Percentiles rank a stretch among this genome's conserved stretches.
These are phyloP conservation scores for Globisporangium carolinianum DNA, from an alignment of 352 stramenopile genomes.

Conservation along the genomic window DNA sequence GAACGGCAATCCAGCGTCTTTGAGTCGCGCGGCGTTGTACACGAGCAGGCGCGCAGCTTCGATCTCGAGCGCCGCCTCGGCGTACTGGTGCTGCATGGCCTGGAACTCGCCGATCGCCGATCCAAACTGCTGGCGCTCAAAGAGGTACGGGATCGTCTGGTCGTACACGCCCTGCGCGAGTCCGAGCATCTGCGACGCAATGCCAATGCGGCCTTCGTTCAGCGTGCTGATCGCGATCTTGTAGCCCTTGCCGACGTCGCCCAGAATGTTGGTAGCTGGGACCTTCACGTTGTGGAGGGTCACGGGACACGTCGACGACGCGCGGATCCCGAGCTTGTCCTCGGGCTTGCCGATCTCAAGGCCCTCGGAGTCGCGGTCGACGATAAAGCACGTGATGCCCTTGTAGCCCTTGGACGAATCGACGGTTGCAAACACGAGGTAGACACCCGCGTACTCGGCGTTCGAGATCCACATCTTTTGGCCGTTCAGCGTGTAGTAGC, in stretches of 20 bases:
- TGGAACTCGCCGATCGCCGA: constrained; percentile 92
- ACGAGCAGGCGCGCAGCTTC: constrained; percentile 89
- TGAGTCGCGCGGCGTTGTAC: constrained; percentile 93
- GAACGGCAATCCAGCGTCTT: constrained; percentile 92
- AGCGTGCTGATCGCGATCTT: constrained; percentile 98
- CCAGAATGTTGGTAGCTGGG: constrained; percentile 89
- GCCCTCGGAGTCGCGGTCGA: constrained; percentile 90
- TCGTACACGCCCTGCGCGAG: constrained; percentile 95
- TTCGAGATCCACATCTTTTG: constrained; percentile 99
- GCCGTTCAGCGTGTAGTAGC: constrained; percentile 93
- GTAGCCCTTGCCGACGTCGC: constrained; percentile 91
- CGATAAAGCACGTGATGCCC: constrained; percentile 97
- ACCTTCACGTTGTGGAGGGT: constrained; percentile 93
- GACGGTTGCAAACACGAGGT: constrained; percentile 95
- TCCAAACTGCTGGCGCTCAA: constrained; percentile 94
- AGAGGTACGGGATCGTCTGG: constrained; percentile 94
- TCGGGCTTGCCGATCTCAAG: constrained; percentile 93
- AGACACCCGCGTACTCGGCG: constrained; percentile 91
- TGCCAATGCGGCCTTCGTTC: constrained; percentile 95
- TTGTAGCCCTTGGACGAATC: constrained; percentile 93
- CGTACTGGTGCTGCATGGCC: constrained; percentile 96
- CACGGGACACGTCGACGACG: constrained; percentile 95
- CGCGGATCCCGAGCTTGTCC: constrained; percentile 95
- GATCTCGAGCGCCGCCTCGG: constrained; percentile 93
- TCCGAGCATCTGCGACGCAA: constrained; percentile 96